Conservation (phyloP, 495 filamentous ascomycete genomes). For the Neurospora sp. region DNA sequence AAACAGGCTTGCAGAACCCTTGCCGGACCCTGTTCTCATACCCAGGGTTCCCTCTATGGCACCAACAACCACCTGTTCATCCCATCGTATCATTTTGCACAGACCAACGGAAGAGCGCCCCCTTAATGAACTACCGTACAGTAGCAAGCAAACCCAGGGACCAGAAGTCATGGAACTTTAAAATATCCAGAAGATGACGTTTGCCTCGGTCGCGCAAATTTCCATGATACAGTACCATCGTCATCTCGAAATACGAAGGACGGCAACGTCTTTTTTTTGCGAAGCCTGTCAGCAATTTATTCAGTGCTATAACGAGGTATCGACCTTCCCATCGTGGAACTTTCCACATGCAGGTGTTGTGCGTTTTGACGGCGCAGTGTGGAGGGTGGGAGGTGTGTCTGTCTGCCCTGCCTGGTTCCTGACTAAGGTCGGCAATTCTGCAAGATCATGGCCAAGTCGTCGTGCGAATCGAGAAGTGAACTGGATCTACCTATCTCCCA, state of each 20-base stretch:
- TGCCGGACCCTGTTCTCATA: no score
- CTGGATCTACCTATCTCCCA: no score
- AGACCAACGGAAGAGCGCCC: background rate
- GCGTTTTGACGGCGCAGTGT: background rate
- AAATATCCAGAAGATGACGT: background rate
- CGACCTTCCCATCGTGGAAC: background rate
- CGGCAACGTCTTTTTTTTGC: background rate
- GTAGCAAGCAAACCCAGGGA: background rate
- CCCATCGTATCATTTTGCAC: background rate
- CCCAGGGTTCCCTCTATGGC: no score
- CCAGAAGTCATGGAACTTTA: background rate
- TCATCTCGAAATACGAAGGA: background rate
- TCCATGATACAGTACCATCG: background rate
- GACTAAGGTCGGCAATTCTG: no score
- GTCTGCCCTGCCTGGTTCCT: background rate
- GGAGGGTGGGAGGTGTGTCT: background rate
- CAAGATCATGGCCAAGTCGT: no score
- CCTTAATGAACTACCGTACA: background rate
- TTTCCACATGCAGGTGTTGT: background rate
- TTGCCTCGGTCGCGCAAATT: background rate
- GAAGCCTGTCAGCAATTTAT: background rate
- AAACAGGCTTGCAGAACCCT: no score
- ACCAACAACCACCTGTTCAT: background rate
- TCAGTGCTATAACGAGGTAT: background rate
- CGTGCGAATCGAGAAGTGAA: no score